Base-by-base conservation (phyloP, 306 rosid genomes). In the Vigna trinervia region DNA sequence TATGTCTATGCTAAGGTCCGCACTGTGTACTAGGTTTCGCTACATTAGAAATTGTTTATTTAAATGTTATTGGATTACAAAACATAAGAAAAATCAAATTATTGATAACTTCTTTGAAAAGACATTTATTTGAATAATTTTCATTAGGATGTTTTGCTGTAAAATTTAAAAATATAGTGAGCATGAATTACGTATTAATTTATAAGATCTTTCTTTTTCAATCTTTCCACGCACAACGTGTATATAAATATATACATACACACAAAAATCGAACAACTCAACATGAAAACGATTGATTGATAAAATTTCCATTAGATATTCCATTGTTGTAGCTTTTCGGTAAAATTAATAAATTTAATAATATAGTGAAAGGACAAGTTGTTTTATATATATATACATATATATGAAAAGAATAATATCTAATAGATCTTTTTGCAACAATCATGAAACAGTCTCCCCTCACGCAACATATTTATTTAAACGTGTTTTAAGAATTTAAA, bases 401-500 rank as follows among this genome's bases (percentile, higher is more conserved):
- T 51, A 12, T 1, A 28, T 12, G 15, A 60, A 30, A 60, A 26
- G 2, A 10, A 28, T 30, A 32, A 61, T 30, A 30, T 5, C 7
- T 26, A 32, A 32, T 32, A 13, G 22, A 14, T 13, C 46, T 61
- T 61, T 61, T 15, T 1, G 12, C 20, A 34, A 9, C 28, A 38
- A 63, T 63, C 26, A 38, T 9, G 9, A 3, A 63, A 38, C 28
- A 63, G 48, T 63, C 8, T 63, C 48, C 69, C 22, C 15, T 63
- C 69, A 63, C 50, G 48, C 47, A 63, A 61, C 45, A 61, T 61
- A 12, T 45, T 45, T 45, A 45, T 43, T 43, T 43, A 39, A 39
- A 39, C 0, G 11, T 1, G 11, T 39, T 39, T 41, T 2, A 8
- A 9, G 4, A 41, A 41, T 41, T 41, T 1, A 41, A 41, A 41